phyloP scores from a whole-genome alignment of 2,329 filamentous ascomycete species.

The Lasiodiplodia gonubiensis region DNA sequence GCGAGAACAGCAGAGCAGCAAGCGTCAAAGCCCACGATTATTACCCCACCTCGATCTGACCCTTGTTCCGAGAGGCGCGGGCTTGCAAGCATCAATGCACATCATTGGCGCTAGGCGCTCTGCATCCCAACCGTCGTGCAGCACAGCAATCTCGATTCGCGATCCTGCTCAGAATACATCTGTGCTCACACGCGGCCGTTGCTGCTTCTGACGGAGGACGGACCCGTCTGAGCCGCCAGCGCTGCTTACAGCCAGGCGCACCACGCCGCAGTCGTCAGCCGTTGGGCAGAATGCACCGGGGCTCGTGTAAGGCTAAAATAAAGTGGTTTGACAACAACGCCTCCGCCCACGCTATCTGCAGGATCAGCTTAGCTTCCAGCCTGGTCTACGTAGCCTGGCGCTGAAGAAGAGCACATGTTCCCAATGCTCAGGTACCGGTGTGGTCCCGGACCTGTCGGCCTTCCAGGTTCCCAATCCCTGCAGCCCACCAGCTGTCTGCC shows the following conservation, averaged over 20 bases:
- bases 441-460: neutral
- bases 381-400: neutral
- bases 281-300: neutral
- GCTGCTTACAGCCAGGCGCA: neutral
- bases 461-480: neutral
- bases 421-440: constrained; percentile 4
- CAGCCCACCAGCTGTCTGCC: neutral
- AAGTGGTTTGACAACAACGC: constrained; percentile 17
- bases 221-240: neutral
- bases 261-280: constrained; percentile 15
- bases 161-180: constrained; percentile 1
- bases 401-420: constrained; percentile 8
- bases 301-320: constrained; percentile 17
- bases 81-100: constrained; percentile 22
- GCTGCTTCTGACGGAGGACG: constrained; percentile 6
- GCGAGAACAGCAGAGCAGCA: neutral
- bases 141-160: constrained; percentile 19
- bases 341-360: neutral
- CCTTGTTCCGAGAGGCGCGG: constrained; percentile 5
- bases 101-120: constrained; percentile 20
- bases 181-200: constrained; percentile 5
- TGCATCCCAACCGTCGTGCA: constrained; percentile 19
- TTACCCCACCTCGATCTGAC: constrained; percentile 23
- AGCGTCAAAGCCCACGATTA: neutral
- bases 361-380: constrained; percentile 1